Percentiles rank a stretch among this genome's conserved stretches.
These are phyloP conservation scores for Thelephora terrestris DNA, from an alignment of 1,284 basidiomycete genomes.

Conservation along the genomic window DNA sequence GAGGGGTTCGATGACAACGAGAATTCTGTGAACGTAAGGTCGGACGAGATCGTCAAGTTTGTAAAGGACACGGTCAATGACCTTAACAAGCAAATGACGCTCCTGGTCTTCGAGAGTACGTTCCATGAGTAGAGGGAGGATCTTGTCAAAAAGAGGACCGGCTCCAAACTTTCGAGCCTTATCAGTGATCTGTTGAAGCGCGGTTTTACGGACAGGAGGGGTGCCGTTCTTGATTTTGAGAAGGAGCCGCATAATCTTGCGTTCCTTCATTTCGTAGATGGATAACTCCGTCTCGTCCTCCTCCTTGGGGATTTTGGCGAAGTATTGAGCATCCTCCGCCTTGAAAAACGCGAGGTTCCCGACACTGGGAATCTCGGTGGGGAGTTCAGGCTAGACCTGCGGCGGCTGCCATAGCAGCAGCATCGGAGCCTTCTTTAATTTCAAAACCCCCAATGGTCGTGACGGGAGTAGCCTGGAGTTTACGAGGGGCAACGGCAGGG, in stretches of 20 bases:
- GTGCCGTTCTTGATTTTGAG: conserved; percentile 99
- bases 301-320: conserved; percentile 92
- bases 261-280: conserved; percentile 98
- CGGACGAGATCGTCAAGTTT: conserved; percentile 98
- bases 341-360: conserved; percentile 98
- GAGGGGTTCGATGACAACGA: conserved; percentile 98
- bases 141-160: conserved; percentile 99
- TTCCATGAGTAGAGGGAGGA: conserved; percentile 97
- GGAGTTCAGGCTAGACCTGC: conserved; percentile 90
- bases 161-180: conserved; percentile 98
- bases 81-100: conserved; percentile 96
- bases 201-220: conserved; percentile 95
- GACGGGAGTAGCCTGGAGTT: conserved; percentile 66
- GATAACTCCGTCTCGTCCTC: conserved; percentile 92
- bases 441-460: conserved; percentile 83
- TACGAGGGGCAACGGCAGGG: conserved; percentile 70
- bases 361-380: conserved; percentile 97
- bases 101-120: conserved; percentile 98
- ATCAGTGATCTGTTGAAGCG: conserved; percentile 97
- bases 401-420: conserved; percentile 76
- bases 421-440: conserved; percentile 90
- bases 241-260: conserved; percentile 99
- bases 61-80: conserved; percentile 98
- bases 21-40: conserved; percentile 98
- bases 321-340: conserved; percentile 95